Conservation (phyloP, 805 yeast species). For the Monosporozyma servazzii region DNA sequence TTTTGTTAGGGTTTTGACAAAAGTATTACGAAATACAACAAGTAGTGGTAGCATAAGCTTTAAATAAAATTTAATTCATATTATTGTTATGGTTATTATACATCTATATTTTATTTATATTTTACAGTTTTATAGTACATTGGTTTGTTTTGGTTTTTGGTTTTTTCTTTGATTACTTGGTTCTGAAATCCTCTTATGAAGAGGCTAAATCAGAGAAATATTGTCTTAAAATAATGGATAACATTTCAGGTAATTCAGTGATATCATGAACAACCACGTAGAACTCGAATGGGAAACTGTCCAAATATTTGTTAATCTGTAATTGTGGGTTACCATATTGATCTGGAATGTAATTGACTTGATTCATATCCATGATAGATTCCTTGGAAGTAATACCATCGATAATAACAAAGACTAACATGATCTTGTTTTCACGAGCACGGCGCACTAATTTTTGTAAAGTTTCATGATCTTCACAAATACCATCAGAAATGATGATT, state of each 20-base stretch:
- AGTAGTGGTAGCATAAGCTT: not conserved
- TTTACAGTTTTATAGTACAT: not conserved
- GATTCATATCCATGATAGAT: conserved; percentile 89
- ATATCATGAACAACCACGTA: conserved; percentile 90
- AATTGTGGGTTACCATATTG: conserved; percentile 59
- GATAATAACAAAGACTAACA: conserved; percentile 89
- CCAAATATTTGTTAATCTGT: conserved; percentile 76
- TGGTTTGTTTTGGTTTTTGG: not conserved
- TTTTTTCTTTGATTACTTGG: not conserved
- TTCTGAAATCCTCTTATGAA: not conserved
- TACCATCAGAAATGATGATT: conserved; percentile 91
- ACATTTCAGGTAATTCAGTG: conserved; percentile 82
- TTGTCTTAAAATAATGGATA: conserved; percentile 82
- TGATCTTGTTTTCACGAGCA: conserved; percentile 85
- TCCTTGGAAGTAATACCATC: conserved; percentile 76
- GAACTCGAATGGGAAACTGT: conserved; percentile 92
- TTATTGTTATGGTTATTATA: not conserved
- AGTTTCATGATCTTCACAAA: conserved; percentile 87
- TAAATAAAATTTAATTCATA: not conserved
- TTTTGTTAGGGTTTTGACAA: not conserved
- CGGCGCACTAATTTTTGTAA: conserved; percentile 76
- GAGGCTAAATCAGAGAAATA: conserved; percentile 68
- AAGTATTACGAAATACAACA: not conserved
- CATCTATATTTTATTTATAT: not conserved
- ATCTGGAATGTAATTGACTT: conserved; percentile 74